Percentiles rank a stretch among this genome's conserved stretches.
Conservation (phyloP, 768 basidiomycete genomes). For the Naematelia aurantialba region DNA sequence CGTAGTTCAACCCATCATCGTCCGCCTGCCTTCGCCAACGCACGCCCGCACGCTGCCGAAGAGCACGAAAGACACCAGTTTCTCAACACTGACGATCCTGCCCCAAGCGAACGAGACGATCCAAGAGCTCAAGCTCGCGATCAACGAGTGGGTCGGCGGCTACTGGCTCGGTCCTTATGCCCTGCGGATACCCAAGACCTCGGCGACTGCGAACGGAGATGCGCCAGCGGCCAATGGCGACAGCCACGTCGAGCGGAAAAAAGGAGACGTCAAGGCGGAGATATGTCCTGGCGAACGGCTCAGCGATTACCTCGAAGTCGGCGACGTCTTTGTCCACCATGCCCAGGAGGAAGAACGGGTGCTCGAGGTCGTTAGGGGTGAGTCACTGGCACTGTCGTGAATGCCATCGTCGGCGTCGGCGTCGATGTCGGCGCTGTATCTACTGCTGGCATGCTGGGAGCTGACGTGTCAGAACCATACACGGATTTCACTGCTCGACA, state of each 20-base stretch:
- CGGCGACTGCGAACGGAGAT: neutral
- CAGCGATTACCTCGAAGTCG: slow-evolving; percentile 52
- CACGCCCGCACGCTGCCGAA: slow-evolving; percentile 40
- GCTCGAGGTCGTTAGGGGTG: slow-evolving; percentile 52
- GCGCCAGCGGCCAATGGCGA: slow-evolving; percentile 14
- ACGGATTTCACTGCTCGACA: slow-evolving; percentile 51
- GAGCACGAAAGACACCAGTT: slow-evolving; percentile 7
- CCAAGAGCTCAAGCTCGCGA: slow-evolving; percentile 49
- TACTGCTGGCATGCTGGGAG: too few species aligned
- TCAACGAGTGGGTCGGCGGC: slow-evolving; percentile 52
- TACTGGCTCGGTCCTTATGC: slow-evolving; percentile 55
- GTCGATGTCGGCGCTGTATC: too few species aligned
- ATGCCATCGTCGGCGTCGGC: too few species aligned
- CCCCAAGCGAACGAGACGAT: slow-evolving; percentile 48
- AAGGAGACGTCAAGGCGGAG: slow-evolving; percentile 12
- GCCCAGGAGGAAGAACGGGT: slow-evolving; percentile 45
- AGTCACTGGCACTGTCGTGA: slow-evolving; percentile 13
- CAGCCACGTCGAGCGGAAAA: slow-evolving; percentile 6
- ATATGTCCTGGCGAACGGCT: slow-evolving; percentile 16
- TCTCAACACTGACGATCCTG: slow-evolving; percentile 32
- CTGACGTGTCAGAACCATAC: slow-evolving; percentile 53
- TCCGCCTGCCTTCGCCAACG: slow-evolving; percentile 40
- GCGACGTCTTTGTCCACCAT: slow-evolving; percentile 50
- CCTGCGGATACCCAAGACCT: slow-evolving; percentile 33
- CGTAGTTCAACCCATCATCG: slow-evolving; percentile 16